Percentiles rank a stretch among this genome's conserved stretches.
These are phyloP conservation scores for Sporothrix dimorphospora DNA, from an alignment of 2,329 filamentous ascomycete species.

Conservation along the genomic window DNA sequence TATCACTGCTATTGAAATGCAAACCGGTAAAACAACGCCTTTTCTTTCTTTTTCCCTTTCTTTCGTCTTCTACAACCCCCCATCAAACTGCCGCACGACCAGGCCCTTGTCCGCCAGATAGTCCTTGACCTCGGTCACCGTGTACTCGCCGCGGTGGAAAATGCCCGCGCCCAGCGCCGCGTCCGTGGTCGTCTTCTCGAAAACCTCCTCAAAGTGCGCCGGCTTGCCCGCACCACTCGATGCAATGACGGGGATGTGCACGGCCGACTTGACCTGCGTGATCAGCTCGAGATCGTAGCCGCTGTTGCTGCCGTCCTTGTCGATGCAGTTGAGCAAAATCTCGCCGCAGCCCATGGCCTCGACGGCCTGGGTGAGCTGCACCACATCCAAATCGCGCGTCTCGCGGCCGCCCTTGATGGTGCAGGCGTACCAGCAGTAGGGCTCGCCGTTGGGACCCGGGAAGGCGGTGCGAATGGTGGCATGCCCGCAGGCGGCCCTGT, in stretches of 20 bases:
- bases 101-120: constrained; percentile 72
- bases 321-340: constrained; percentile 95
- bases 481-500: constrained; percentile 66
- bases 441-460: constrained; percentile 75
- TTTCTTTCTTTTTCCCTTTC: constrained; percentile 12
- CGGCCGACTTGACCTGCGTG: constrained; percentile 79
- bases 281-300: constrained; percentile 96
- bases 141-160: constrained; percentile 96
- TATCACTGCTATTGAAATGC: constrained; percentile 14
- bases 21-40: constrained; percentile 18
- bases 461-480: constrained; percentile 69
- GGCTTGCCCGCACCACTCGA: constrained; percentile 90
- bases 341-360: constrained; percentile 96
- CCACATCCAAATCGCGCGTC: constrained; percentile 89
- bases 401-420: constrained; percentile 95
- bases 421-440: constrained; percentile 94
- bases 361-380: constrained; percentile 83
- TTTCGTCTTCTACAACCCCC: constrained; percentile 43
- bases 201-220: constrained; percentile 87
- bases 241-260: constrained; percentile 93
- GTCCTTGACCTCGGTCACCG: constrained; percentile 91
- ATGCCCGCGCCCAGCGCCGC: constrained; percentile 94
- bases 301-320: constrained; percentile 91
- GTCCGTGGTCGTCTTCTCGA: constrained; percentile 81
- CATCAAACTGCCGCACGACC: constrained; percentile 78